These are phyloP conservation scores for Tribonema minus DNA, from an alignment of 108 stramenopile genomes.

Conservation along the genomic window DNA sequence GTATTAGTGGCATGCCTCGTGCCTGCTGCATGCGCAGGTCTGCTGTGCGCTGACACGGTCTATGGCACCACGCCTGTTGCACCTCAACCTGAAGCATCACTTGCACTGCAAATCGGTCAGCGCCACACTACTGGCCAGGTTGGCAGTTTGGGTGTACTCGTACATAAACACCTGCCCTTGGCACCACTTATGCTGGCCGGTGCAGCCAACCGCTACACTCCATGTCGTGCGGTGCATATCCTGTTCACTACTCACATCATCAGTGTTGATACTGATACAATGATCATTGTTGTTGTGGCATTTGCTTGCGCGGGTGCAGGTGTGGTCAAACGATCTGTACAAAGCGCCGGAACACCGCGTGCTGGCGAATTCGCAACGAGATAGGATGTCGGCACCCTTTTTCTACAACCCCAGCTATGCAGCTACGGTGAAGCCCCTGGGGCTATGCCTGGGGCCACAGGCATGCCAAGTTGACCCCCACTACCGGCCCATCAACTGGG, in stretches of 20 bases:
- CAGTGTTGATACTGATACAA: not conserved
- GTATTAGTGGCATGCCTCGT: too few relatives aligned
- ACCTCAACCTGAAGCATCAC: not conserved
- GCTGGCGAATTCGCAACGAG: slow-evolving; percentile 53
- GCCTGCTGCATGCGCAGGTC: too few relatives aligned
- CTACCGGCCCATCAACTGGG: slow-evolving; percentile 48
- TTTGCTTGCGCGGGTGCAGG: slow-evolving; percentile 28
- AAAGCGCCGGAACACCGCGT: slow-evolving; percentile 82
- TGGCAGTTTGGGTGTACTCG: too few relatives aligned
- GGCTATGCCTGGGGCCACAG: not conserved
- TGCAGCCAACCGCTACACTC: not conserved
- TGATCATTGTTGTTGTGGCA: not conserved
- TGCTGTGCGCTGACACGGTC: too few relatives aligned
- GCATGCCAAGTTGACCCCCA: not conserved
- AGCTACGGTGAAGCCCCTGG: not conserved
- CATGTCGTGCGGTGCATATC: not conserved
- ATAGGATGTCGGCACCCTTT: slow-evolving; percentile 81
- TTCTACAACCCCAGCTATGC: slow-evolving; percentile 77
- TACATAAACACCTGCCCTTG: too few relatives aligned
- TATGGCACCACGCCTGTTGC: too few relatives aligned
- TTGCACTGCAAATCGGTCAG: too few relatives aligned
- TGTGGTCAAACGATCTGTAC: slow-evolving; percentile 82
- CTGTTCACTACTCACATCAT: too few relatives aligned
- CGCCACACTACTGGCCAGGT: too few relatives aligned
- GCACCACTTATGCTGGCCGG: too few relatives aligned